Evolutionary conservation across 179 eudicot species (phyloP).

Genomic region (Beta corolliflora): DNA sequence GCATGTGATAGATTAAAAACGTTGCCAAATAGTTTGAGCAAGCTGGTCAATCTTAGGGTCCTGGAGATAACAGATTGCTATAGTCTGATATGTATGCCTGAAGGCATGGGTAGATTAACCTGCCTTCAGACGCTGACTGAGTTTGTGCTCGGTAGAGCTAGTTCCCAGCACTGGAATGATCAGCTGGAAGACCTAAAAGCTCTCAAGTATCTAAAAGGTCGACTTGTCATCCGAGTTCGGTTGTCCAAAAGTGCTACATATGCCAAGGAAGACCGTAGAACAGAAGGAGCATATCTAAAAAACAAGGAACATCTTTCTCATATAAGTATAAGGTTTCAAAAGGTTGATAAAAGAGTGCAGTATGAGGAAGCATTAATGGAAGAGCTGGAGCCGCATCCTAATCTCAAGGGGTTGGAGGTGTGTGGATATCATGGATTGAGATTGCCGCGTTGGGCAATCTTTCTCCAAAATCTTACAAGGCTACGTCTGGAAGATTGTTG

Average conservation of each 20-base stretch:
- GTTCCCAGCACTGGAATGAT: not conserved
- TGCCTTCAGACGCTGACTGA: not conserved
- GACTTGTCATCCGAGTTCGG: not conserved
- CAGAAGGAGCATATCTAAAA: not conserved
- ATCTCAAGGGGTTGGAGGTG: not conserved
- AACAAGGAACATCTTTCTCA: not conserved
- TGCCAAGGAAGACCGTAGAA: not conserved
- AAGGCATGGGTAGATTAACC: conserved; percentile 7
- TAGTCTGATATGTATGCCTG: conserved; percentile 19
- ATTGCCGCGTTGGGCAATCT: not conserved
- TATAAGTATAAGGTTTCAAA: not conserved
- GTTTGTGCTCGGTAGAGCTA: not conserved
- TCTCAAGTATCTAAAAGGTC: not conserved
- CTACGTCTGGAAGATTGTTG: not conserved
- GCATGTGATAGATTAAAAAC: not conserved
- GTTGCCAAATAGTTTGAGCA: conserved; percentile 13
- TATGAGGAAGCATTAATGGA: not conserved
- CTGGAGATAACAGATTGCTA: not conserved
- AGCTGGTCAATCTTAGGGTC: conserved; percentile 6
- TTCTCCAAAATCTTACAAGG: conserved; percentile 24
- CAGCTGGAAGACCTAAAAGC: conserved; percentile 12
- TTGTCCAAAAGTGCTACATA: not conserved
- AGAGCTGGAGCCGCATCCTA: not conserved
- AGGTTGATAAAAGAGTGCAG: not conserved
- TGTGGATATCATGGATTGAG: not conserved